Conservation (phyloP, 2,329 filamentous ascomycete genomes). For the Eutypa lata region DNA sequence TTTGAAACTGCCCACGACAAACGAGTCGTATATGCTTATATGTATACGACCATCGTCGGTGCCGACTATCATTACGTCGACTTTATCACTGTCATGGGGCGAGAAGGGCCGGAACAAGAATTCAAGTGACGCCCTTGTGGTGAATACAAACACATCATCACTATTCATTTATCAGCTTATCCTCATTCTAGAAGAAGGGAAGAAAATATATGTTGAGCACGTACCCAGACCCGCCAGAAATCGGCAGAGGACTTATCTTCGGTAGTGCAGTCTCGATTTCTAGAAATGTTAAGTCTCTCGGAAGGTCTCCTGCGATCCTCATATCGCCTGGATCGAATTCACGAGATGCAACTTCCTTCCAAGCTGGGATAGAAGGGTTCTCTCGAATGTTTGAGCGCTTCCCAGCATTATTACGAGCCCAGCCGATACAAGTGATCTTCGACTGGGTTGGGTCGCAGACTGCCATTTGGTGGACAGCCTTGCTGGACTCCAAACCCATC, state of each 20-base stretch:
- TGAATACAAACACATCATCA: constrained; percentile 61
- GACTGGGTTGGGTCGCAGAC: constrained; percentile 43
- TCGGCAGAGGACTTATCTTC: constrained; percentile 69
- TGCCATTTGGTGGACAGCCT: constrained; percentile 70
- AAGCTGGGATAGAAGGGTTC: constrained; percentile 19
- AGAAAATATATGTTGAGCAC: constrained; percentile 21
- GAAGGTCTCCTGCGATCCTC: constrained; percentile 52
- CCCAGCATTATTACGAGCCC: constrained; percentile 44
- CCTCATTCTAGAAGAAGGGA: constrained; percentile 1
- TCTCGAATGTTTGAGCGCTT: constrained; percentile 17
- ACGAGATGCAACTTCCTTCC: constrained; percentile 27
- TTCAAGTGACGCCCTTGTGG: constrained; percentile 65
- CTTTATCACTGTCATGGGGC: constrained; percentile 65
- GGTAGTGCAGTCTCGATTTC: constrained; percentile 76
- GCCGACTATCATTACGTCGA: constrained; percentile 75
- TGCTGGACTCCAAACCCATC: constrained; percentile 76
- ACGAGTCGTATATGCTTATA: constrained; percentile 81
- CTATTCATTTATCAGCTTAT: constrained; percentile 31
- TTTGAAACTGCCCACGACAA: constrained; percentile 68
- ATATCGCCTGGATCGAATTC: constrained; percentile 24
- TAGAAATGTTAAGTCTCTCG: constrained; percentile 67
- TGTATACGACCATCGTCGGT: constrained; percentile 69
- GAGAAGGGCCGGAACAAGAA: constrained; percentile 63
- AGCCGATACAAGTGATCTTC: constrained; percentile 51
- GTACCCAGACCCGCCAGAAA: constrained; percentile 61